Evolutionary conservation across 2,329 filamentous ascomycete species (phyloP).

Genomic region (Claviceps citrina): DNA sequence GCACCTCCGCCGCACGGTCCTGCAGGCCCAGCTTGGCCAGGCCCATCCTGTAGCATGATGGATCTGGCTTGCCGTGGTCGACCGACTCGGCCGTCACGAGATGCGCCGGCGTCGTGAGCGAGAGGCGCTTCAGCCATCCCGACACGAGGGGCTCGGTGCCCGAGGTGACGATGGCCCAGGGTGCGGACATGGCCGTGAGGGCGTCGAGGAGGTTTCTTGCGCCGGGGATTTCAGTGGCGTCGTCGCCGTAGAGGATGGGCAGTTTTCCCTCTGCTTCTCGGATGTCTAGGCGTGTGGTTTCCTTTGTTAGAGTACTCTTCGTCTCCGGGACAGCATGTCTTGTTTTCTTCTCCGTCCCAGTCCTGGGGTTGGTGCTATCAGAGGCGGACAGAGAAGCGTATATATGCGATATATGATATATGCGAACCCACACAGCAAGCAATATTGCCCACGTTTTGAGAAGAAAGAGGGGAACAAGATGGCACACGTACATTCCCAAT

Average conservation of each 20-base stretch:
- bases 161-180: constrained; percentile 79
- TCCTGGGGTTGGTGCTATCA: too few relatives aligned
- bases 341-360: too few relatives aligned
- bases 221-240: constrained; percentile 77
- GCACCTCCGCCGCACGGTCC: constrained; percentile 33
- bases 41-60: constrained; percentile 56
- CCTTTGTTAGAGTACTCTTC: too few relatives aligned
- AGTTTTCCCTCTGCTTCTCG: constrained; percentile 62
- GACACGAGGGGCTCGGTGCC: constrained; percentile 52
- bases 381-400: too few relatives aligned
- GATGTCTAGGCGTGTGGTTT: too few relatives aligned
- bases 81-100: constrained; percentile 67
- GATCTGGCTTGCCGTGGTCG: constrained; percentile 60
- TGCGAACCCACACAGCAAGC: not conserved
- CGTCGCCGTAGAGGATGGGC: constrained; percentile 58
- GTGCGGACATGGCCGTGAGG: constrained; percentile 45
- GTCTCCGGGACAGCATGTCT: too few relatives aligned
- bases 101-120: constrained; percentile 47
- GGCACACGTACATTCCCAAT: constrained; percentile 85
- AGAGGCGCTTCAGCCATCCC: constrained; percentile 56
- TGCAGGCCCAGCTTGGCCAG: constrained; percentile 42
- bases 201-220: constrained; percentile 53
- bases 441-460: too few relatives aligned
- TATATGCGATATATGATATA: too few relatives aligned
- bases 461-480: not conserved